Evolutionary conservation across 2,329 filamentous ascomycete species (phyloP), one percentile per base, ranked within the genome.

Genomic region (Trichothecium roseum): DNA sequence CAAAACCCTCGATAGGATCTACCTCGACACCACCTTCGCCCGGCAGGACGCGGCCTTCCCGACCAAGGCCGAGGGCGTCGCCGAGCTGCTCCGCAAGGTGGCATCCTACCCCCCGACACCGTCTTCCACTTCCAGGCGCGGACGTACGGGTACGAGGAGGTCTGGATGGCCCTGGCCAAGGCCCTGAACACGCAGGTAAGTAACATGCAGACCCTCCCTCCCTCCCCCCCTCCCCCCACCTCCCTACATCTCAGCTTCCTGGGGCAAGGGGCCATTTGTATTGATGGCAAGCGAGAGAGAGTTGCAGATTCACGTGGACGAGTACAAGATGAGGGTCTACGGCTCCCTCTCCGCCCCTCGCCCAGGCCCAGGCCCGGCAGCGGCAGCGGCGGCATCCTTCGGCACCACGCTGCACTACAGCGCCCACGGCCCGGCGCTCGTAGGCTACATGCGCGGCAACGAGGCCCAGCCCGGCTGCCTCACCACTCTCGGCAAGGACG

Each of bases 61-160:
- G 15, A 66, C 70, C 1, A 80, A 95, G 52, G 77, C 81, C 1
- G 74, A 89, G 35, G 88, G 88, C 0, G 63, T 94, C 9, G 62
- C 62, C 1, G 84, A 94, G 49, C 67, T 95, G 0, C 49, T 95
- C 1, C 59, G 63, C 4, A 81, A 86, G 44, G 68, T 94, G 0
- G 55, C 61, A 0, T 51, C 60, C 17, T 94, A 89, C 52, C 81
- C 87, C 0, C 63, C 2, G 74, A 85, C 28, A 94, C 86, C 0
- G 55, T 81, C 1, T 95, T 94, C 48, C 83, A 94, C 53, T 70
- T 96, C 31, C 75, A 87, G 38, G 75, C 86, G 1, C 94, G 88
- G 87, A 95, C 89, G 0, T 91, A 91, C 51, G 69, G 69, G 1
- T 94, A 95, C 43, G 88, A 96, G 53, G 83, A 94, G 35, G 86